These are phyloP conservation scores for Backusella psychrophila DNA, from an alignment of 192 early-diverging fungal genomes.

Conservation along the genomic window DNA sequence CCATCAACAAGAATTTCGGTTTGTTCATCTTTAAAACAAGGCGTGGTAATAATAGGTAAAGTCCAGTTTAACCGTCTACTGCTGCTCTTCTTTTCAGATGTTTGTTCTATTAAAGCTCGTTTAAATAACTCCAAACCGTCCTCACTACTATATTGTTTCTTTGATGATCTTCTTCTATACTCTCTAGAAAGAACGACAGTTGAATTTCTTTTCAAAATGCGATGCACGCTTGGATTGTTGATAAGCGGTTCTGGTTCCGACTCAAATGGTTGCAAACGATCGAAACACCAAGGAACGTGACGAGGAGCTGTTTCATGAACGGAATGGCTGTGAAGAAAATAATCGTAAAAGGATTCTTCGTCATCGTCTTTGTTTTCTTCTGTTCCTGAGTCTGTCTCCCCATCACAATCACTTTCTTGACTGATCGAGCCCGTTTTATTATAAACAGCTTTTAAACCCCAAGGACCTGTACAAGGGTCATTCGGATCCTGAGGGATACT, in stretches of 20 bases:
- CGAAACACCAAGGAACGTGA: conserved; percentile 44
- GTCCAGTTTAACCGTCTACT: conserved; percentile 31
- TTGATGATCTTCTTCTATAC: conserved; percentile 30
- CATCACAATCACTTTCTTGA: background rate
- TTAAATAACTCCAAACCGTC: conserved; percentile 22
- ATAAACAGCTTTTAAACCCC: conserved; percentile 41
- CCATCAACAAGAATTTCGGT: conserved; percentile 20
- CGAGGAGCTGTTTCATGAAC: conserved; percentile 36
- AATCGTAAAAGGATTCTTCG: conserved; percentile 1
- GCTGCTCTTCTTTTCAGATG: background rate
- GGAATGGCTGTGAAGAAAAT: conserved; percentile 13
- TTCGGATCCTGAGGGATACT: conserved; percentile 41
- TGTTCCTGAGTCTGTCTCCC: conserved; percentile 2
- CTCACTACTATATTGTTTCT: conserved; percentile 10
- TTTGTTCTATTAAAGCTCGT: conserved; percentile 19
- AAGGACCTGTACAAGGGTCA: conserved; percentile 38
- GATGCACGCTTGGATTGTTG: conserved; percentile 40
- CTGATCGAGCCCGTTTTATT: conserved; percentile 9
- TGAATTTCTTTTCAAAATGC: conserved; percentile 42
- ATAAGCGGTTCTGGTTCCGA: conserved; percentile 47
- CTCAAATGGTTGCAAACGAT: conserved; percentile 48
- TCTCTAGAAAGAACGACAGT: conserved; percentile 50
- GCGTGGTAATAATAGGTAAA: conserved; percentile 23
- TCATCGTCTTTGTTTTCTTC: background rate
- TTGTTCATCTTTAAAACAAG: conserved; percentile 29